Percentiles rank a stretch among this genome's conserved stretches.
phyloP scores from a whole-genome alignment of 805 yeast genomes.

The Metschnikowia gelsemii region DNA sequence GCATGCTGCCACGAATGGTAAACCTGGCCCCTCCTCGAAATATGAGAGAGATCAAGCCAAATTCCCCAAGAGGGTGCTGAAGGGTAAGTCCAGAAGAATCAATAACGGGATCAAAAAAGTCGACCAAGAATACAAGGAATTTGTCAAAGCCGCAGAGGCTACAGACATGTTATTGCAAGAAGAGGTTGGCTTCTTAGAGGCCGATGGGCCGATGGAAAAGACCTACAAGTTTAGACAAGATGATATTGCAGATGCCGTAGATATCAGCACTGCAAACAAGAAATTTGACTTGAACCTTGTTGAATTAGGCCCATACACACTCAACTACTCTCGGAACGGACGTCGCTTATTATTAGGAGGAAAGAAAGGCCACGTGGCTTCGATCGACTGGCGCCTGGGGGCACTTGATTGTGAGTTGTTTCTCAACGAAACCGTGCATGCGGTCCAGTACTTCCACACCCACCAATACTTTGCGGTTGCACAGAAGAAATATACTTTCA shows the following conservation, averaged over 20 bases:
- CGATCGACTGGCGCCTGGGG: slow-evolving; percentile 94
- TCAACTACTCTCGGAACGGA: slow-evolving; percentile 86
- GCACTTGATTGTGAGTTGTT: slow-evolving; percentile 75
- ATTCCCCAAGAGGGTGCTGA: slow-evolving; percentile 17
- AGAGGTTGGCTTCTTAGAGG: slow-evolving; percentile 81
- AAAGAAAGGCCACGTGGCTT: slow-evolving; percentile 89
- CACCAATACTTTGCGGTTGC: slow-evolving; percentile 96
- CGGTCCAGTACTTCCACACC: slow-evolving; percentile 86
- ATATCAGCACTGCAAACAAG: slow-evolving; percentile 70
- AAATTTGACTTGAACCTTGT: slow-evolving; percentile 68
- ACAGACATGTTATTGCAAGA: slow-evolving; percentile 86
- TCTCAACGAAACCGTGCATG: slow-evolving; percentile 84
- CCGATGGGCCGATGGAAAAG: slow-evolving; percentile 88
- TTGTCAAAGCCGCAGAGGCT: slow-evolving; percentile 78
- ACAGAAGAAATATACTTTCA: slow-evolving; percentile 89
- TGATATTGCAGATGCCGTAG: slow-evolving; percentile 76
- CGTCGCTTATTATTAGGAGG: slow-evolving; percentile 84
- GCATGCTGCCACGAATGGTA: not conserved
- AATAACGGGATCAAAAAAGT: slow-evolving; percentile 53
- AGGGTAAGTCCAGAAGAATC: slow-evolving; percentile 16
- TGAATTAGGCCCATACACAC: slow-evolving; percentile 81
- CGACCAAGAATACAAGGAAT: slow-evolving; percentile 72
- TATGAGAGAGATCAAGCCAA: slow-evolving; percentile 19
- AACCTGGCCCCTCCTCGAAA: slow-evolving; percentile 12
- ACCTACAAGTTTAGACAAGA: slow-evolving; percentile 82